Evolutionary conservation across 2,329 filamentous ascomycete genomes (phyloP).

Genomic region (Exophiala alcalophila): DNA sequence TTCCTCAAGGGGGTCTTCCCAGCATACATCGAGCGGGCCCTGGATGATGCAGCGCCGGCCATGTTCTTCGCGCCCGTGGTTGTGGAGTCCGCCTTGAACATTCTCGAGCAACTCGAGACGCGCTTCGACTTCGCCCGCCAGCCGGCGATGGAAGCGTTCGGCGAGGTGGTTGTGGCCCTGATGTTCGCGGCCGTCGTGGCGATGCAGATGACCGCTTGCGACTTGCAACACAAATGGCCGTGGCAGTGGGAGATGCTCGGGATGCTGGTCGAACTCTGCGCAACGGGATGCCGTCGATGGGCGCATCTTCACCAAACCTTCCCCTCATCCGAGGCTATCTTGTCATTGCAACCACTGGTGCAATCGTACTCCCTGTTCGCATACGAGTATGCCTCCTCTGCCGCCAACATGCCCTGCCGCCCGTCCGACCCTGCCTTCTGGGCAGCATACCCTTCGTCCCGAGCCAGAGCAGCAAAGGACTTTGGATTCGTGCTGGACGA

Average conservation of each 20-base stretch:
- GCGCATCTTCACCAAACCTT: constrained; percentile 15
- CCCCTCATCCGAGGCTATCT: constrained; percentile 8
- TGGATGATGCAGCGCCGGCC: constrained; percentile 1
- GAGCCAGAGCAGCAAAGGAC: constrained; percentile 2
- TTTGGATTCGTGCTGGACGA: constrained; percentile 14
- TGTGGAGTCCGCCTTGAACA: background rate
- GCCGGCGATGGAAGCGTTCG: constrained; percentile 18
- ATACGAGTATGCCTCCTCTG: constrained; percentile 14
- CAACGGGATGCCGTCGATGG: constrained; percentile 15
- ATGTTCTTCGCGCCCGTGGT: constrained; percentile 9
- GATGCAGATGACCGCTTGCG: constrained; percentile 3
- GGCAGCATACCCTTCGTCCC: background rate
- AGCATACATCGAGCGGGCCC: constrained; percentile 13
- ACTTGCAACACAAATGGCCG: background rate
- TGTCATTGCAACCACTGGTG: constrained; percentile 8
- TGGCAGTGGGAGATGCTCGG: constrained; percentile 5
- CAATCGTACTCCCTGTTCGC: constrained; percentile 14
- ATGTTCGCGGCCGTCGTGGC: constrained; percentile 13
- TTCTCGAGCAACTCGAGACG: constrained; percentile 12
- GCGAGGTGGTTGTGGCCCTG: constrained; percentile 5
- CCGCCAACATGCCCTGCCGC: background rate
- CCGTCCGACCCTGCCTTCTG: constrained; percentile 11
- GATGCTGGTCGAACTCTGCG: constrained; percentile 10
- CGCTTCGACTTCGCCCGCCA: constrained; percentile 20
- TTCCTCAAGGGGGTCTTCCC: constrained; percentile 26